Conservation (phyloP, 2,329 filamentous ascomycete species). For the Sarocladium kiliense region DNA sequence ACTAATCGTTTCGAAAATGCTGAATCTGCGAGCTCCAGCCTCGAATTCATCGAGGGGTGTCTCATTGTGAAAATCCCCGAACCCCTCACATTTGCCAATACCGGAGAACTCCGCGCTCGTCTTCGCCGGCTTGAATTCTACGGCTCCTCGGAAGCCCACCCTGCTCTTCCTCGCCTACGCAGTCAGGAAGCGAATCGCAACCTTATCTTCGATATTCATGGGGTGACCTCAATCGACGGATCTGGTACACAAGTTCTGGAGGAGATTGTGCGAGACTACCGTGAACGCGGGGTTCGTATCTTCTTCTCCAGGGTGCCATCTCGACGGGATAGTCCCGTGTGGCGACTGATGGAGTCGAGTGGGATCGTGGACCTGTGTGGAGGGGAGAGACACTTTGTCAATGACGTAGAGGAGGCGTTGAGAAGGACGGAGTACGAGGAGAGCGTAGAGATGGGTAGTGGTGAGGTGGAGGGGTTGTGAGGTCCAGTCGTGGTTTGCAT, state of each 20-base stretch:
- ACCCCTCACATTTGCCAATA: constrained; percentile 94
- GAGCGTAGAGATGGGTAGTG: constrained; percentile 25
- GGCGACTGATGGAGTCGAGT: constrained; percentile 66
- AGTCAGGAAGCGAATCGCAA: constrained; percentile 80
- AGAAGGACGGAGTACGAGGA: constrained; percentile 72
- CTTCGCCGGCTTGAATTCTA: constrained; percentile 82
- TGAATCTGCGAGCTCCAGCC: constrained; percentile 55
- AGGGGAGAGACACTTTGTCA: constrained; percentile 72
- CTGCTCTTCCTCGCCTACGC: constrained; percentile 76
- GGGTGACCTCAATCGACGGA: constrained; percentile 91
- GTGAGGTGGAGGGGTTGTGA: not conserved
- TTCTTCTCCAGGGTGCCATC: constrained; percentile 62
- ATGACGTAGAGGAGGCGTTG: constrained; percentile 79
- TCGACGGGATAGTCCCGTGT: constrained; percentile 50
- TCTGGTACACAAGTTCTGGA: constrained; percentile 86
- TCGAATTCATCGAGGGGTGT: constrained; percentile 89
- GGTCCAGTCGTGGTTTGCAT: not conserved
- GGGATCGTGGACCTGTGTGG: constrained; percentile 84
- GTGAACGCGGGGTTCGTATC: constrained; percentile 69
- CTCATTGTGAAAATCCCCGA: constrained; percentile 98
- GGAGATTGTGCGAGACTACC: constrained; percentile 81
- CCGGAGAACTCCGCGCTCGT: constrained; percentile 81
- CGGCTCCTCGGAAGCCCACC: constrained; percentile 79
- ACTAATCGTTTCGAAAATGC: constrained; percentile 76
- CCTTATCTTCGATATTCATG: constrained; percentile 94